These are phyloP conservation scores for Erythrobasidium hasegawianum DNA, from an alignment of 1,284 basidiomycete genomes.

Conservation along the genomic window DNA sequence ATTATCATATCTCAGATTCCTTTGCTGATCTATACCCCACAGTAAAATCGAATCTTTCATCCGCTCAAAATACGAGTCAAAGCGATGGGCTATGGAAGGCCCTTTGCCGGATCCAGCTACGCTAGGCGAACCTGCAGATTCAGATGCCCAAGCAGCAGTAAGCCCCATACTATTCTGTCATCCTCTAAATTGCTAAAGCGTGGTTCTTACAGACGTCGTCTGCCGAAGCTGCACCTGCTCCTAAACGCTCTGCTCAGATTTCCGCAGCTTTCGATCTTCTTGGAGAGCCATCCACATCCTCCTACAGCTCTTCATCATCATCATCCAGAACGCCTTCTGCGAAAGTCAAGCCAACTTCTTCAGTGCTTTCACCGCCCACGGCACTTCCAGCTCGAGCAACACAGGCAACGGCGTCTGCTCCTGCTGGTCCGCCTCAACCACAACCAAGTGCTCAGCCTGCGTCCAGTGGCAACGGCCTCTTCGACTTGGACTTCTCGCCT, in stretches of 20 bases:
- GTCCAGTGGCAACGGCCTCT: slow-evolving; percentile 61
- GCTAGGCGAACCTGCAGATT: slow-evolving; percentile 58
- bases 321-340: not conserved
- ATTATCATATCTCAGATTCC: not conserved
- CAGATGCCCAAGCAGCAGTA: not conserved
- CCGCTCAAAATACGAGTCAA: slow-evolving; percentile 91
- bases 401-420: slow-evolving; percentile 29
- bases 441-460: slow-evolving; percentile 7
- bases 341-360: slow-evolving; percentile 35
- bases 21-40: slow-evolving; percentile 22
- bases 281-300: slow-evolving; percentile 9
- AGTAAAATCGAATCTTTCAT: slow-evolving; percentile 99
- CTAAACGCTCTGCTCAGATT: slow-evolving; percentile 3
- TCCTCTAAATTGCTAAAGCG: not conserved
- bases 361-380: slow-evolving; percentile 42
- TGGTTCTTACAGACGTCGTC: slow-evolving; percentile 7
- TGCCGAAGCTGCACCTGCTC: slow-evolving; percentile 1
- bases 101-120: slow-evolving; percentile 80
- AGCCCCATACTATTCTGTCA: not conserved
- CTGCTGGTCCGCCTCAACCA: slow-evolving; percentile 8
- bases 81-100: slow-evolving; percentile 87
- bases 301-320: not conserved
- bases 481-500: slow-evolving; percentile 71
- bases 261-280: slow-evolving; percentile 16
- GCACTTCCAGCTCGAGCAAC: slow-evolving; percentile 46